Base-by-base conservation (phyloP, 2,329 filamentous ascomycete genomes). In the Cadophora sp. region DNA sequence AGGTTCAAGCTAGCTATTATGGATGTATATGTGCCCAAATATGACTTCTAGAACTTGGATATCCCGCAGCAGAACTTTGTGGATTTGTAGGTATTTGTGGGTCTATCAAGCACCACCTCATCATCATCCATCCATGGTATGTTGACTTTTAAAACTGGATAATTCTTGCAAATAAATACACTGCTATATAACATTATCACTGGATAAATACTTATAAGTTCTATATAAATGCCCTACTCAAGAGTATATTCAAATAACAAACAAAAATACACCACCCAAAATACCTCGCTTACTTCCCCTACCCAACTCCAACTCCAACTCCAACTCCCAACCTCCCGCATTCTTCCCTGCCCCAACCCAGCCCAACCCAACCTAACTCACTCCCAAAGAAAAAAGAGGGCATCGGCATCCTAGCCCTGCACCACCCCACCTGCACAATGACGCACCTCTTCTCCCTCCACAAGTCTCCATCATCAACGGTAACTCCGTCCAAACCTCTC, bases 271-370 rank as follows among this genome's bases (percentile, higher is more conserved):
- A 30, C 27, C 27, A n/a, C n/a, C 6, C 27, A 58, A 43, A 39
- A 58, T 56, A 58, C n/a, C n/a, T 36, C 33, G n/a, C n/a, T 36
- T 33, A 11, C 33, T 22, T 22, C 22, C 5, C n/a, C n/a, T 22
- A 39, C 5, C n/a, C n/a, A 22, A 22, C 20, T 20, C 43, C 43
- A 6, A 6, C 9, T 7, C n/a, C n/a, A 45, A 6, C 7, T 20
- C 14, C 43, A 20, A 14, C 53, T 39, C 36, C 55, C 55, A 58
- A 16, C 55, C 55, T 43, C 55, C 55, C 16, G 20, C 36, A 24
- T 58, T 58, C 13, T 27, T 41, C 33, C 33, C 55, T 43, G 55
- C 55, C 55, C 55, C 30, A 43, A 20, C n/a, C n/a, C 45, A 48
- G 9, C 18, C 5, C 45, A 45, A n/a, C 13, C 18, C n/a, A 20